A percentile compares a stretch with the other conserved stretches of the same genome.
These are phyloP conservation scores for Colletotrichum magnum DNA, from an alignment of 2,329 filamentous ascomycete genomes.

Conservation along the genomic window DNA sequence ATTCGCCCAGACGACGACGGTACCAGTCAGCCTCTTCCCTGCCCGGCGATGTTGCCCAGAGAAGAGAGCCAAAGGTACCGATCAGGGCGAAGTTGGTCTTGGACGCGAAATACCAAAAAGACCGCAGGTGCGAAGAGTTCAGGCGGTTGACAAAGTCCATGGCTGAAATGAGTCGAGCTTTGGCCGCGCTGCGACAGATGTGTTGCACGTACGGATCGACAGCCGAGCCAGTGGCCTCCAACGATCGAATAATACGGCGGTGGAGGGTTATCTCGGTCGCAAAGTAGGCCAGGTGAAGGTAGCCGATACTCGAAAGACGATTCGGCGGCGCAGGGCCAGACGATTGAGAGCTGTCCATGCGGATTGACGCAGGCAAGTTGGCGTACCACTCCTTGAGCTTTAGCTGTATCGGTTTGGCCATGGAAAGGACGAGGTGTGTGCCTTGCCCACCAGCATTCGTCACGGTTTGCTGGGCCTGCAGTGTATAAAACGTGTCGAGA, in stretches of 20 bases:
- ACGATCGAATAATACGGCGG: conserved; percentile 88
- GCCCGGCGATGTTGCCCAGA: conserved; percentile 90
- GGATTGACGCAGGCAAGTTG: conserved; percentile 72
- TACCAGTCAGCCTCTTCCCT: conserved; percentile 95
- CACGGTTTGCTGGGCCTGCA: conserved; percentile 80
- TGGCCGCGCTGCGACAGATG: conserved; percentile 93
- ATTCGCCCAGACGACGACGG: conserved; percentile 85
- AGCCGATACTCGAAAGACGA: conserved; percentile 75
- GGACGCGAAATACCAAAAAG: conserved; percentile 93
- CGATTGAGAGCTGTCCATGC: conserved; percentile 74
- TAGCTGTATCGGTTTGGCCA: conserved; percentile 86
- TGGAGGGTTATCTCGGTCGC: conserved; percentile 95
- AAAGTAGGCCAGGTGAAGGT: conserved; percentile 92
- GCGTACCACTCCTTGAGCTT: conserved; percentile 88
- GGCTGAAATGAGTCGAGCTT: conserved; percentile 92
- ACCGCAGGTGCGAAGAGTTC: conserved; percentile 85
- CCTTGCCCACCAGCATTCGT: conserved; percentile 76
- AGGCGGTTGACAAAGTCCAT: conserved; percentile 98
- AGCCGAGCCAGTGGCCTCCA: conserved; percentile 61
- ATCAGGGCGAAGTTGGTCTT: conserved; percentile 95
- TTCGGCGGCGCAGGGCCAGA: conserved; percentile 55
- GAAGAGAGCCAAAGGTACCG: conserved; percentile 90
- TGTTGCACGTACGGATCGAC: conserved; percentile 87
- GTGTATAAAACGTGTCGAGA: conserved; percentile 85
- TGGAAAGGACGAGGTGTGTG: conserved; percentile 79